Conservation (phyloP, 768 basidiomycete species). For the Russula foetens region DNA sequence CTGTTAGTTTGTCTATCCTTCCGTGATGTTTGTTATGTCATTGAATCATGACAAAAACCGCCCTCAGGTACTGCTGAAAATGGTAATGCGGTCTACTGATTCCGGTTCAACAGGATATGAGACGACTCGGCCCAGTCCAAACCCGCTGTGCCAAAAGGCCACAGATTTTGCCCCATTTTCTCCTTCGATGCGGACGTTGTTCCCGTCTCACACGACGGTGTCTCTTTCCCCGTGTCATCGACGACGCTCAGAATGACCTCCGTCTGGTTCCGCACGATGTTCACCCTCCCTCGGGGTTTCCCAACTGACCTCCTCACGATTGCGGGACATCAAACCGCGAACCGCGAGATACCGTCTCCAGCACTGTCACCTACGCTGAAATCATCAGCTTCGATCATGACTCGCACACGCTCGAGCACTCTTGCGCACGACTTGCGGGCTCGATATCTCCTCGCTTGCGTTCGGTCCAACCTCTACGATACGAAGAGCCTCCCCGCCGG, state of each 20-base stretch:
- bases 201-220: conserved; percentile 42
- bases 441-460: conserved; percentile 49
- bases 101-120: too few species aligned
- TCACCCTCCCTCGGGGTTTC: conserved; percentile 41
- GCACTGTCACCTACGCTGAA: conserved; percentile 20
- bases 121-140: not conserved
- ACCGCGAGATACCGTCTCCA: not conserved
- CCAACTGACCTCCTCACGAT: not conserved
- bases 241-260: conserved; percentile 55
- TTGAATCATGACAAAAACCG: too few species aligned
- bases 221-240: conserved; percentile 50
- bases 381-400: conserved; percentile 52
- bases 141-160: too few species aligned
- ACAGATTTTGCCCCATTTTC: conserved; percentile 41
- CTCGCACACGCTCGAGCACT: conserved; percentile 43
- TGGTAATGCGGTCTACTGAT: too few species aligned
- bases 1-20: too few species aligned
- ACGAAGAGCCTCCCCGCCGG: conserved; percentile 35
- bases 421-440: conserved; percentile 54
- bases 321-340: not conserved
- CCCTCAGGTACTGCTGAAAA: too few species aligned
- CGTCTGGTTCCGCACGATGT: conserved; percentile 56
- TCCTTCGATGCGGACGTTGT: conserved; percentile 50
- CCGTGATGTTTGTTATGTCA: too few species aligned
- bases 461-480: conserved; percentile 42